Evolutionary conservation across 495 filamentous ascomycete species (phyloP), one percentile per base, ranked within the genome.

Genomic region (Daldinia vernicosa): DNA sequence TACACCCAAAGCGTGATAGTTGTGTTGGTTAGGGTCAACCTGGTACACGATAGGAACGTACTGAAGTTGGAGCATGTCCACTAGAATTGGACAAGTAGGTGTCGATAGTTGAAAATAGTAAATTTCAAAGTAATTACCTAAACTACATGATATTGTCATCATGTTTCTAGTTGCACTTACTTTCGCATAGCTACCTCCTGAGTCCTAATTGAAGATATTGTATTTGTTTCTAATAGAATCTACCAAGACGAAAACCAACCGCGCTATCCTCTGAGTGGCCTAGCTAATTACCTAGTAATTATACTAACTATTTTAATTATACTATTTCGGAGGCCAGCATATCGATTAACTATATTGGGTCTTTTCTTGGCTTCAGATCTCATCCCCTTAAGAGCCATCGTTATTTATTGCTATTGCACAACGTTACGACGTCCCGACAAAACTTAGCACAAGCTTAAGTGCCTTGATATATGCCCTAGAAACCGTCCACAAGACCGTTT

Each of bases 401-500:
- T 47, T 3, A 0, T 11, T 22, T 47, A 24, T 47, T 8, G 15
- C 9, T 4, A 53, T 30, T 53, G 50, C 15, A 30, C 50, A 30
- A 53, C 27, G 50, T 30, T 47, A 47, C 43, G 19, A 47, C 3
- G 43, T 47, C 43, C 43, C 43, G 43, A 28, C 28, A 30, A 54
- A 54, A 54, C 17, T 8, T 14, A 32, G 51, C n/a, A 57, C 30
- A 7, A 57, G 2, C 43, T 47, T 24, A 53, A 53, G 24, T 12
- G 11, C 35, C 19, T 59, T 39, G 35, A 40, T 19, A 40, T 59
- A 40, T 30, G 17, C 35, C 55, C 55, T 59, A 26, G 55, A 59
- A 53, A 53, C 27, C 35, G 9, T 60, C 39, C 56, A 43, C 47
- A 54, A 53, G 24, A 19, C 14, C 47, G 28, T 27, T 39, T 30